Evolutionary conservation across 73 alveolate genomes (phyloP), one percentile per base, ranked within the genome.

Genomic region (Symbiodinium pilosum): DNA sequence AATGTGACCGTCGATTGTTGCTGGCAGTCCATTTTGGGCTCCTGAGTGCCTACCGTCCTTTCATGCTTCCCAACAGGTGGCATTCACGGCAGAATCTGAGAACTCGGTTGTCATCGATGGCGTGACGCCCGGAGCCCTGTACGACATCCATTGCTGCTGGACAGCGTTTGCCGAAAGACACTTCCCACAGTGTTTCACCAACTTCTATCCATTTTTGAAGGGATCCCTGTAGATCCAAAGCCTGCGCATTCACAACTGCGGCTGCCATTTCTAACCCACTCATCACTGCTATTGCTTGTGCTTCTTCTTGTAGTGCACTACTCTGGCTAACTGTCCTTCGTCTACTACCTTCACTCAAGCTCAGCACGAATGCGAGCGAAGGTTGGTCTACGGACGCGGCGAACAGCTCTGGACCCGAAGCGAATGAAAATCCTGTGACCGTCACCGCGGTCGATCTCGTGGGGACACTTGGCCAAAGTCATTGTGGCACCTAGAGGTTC

Each of bases 51-150:
- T 40, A 24, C 11, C 68, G 52, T 20, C 14, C 21, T 21, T 11
- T 43, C 38, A 7, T 39, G 18, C 86, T 42, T 5, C n/a, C n/a
- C n/a, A n/a, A n/a, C 86, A 88, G 95, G 95, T 88, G 5, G 96
- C 96, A 71, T 91, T 21, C 75, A 44, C 73, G 12, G 96, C 96
- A 42, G 96, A 91, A n/a, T 91, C 96, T 5, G 88, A 91, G 87
- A 69, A 69, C 43, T 20, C 36, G 40, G 77, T 91, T 39, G n/a
- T 68, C 54, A 91, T 91, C 38, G 96, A 91, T 32, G 96, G 96
- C 38, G 96, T 91, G 42, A 91, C 96, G 4, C 96, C 96, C 0
- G 96, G 96, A n/a, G 26, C 96, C 88, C 51, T 21, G 24, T 91
- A 91, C 47, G 52, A 91, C 96, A 91, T 91, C 52, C 96, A 91